A percentile compares a stretch with the other conserved stretches of the same genome.
Conservation (phyloP, 2,329 filamentous ascomycete genomes). For the Ophiostoma sp. region DNA sequence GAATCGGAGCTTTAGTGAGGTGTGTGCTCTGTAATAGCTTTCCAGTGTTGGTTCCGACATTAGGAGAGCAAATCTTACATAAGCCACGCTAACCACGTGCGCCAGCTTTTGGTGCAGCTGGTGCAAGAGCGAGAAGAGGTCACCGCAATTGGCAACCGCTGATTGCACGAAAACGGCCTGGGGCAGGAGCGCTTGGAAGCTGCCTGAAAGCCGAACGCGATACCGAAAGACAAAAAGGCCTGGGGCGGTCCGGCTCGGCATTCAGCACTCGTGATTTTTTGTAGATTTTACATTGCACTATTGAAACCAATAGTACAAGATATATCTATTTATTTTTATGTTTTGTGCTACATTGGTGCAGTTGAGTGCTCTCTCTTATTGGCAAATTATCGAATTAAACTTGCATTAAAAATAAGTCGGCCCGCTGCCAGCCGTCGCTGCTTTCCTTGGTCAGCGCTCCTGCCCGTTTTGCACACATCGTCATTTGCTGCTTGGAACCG, state of each 20-base stretch:
- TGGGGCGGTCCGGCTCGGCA: background rate
- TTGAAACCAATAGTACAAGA: background rate
- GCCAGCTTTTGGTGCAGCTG: background rate
- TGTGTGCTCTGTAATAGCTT: background rate
- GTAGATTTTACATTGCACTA: background rate
- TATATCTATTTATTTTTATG: background rate
- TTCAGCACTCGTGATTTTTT: background rate
- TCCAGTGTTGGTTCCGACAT: background rate
- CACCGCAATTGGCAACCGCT: constrained; percentile 20
- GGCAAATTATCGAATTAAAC: background rate
- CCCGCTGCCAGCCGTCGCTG: constrained; percentile 9
- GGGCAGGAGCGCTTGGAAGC: background rate
- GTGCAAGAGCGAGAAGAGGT: too few species aligned
- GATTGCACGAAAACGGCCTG: constrained; percentile 19
- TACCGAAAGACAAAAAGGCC: background rate
- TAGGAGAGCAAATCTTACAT: background rate
- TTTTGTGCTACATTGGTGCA: background rate
- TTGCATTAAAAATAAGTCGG: background rate
- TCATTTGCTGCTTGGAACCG: constrained; percentile 19
- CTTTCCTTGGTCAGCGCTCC: constrained; percentile 13
- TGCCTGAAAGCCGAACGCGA: background rate
- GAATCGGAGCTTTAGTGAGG: background rate
- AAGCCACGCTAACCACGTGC: constrained; percentile 25
- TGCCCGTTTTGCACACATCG: constrained; percentile 20
- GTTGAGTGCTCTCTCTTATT: background rate